Evolutionary conservation across 2,329 filamentous ascomycete species (phyloP), one percentile per base, ranked within the genome.

Genomic region (Nemania sp.): DNA sequence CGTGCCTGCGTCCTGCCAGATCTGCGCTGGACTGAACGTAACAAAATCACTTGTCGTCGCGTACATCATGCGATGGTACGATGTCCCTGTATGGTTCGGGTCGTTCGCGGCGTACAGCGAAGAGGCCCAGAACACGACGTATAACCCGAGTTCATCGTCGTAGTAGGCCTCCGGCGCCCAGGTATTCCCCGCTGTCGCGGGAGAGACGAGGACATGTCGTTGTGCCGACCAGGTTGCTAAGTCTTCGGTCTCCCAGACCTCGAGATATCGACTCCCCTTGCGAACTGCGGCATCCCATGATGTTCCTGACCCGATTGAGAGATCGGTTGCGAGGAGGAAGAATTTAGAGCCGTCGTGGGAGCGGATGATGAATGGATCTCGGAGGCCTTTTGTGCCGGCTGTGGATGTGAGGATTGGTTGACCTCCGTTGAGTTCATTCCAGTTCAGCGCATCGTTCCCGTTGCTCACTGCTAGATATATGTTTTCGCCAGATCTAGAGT

Each of bases 121-220:
- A 2, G 73, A 75, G 0, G 74, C 73, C 78, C 78, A 80, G 61
- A 77, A 80, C 3, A 76, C 73, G 4, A 75, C 47, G 23, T 79
- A 80, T 0, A 68, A 62, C 7, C 72, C 72, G 8, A 76, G 66
- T 0, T 67, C 68, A 0, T 72, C 64, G 12, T 80, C 77, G 50
- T 76, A 80, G 61, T 76, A 79, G 0, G 78, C 78, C 39, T 80
- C 78, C 0, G 78, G 78, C 0, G 78, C 78, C 78, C 78, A 80
- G 0, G 79, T 81, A 44, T 79, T 82, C 3, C 79, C 79, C 0
- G 78, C 79, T 0, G 71, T 76, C 1, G 70, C 56, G 0, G 78
- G 77, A 0, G 78, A 79, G 0, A 81, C 77, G 5, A 73, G 68
- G 19, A 80, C 67, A 19, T 80, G 77, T 14, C 79, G 73, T 52